phyloP scores from a whole-genome alignment of 2,329 filamentous ascomycete species.

The Aspergillus sp. region DNA sequence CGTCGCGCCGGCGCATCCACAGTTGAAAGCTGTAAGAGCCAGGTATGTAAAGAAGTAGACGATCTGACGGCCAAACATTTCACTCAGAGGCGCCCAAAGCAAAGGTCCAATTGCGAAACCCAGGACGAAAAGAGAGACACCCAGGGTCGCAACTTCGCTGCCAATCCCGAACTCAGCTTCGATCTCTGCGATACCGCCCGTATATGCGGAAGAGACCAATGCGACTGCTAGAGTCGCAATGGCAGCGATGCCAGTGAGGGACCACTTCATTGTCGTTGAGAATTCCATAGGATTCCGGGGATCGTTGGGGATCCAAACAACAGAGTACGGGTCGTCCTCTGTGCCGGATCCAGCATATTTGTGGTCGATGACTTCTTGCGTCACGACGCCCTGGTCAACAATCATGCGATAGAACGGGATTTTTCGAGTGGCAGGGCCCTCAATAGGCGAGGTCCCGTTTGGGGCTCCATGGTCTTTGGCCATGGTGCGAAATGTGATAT shows the following conservation, averaged over 20 bases:
- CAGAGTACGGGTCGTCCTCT: constrained; percentile 43
- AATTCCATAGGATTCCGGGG: constrained; percentile 44
- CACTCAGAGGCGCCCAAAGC: constrained; percentile 45
- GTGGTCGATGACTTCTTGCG: constrained; percentile 35
- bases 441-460: constrained; percentile 29
- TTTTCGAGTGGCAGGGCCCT: constrained; percentile 26
- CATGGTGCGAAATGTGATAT: constrained; percentile 19
- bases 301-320: constrained; percentile 45
- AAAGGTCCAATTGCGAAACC: constrained; percentile 49
- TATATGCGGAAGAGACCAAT: constrained; percentile 45
- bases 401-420: constrained; percentile 37
- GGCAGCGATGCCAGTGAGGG: constrained; percentile 38
- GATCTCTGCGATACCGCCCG: constrained; percentile 39
- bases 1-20: constrained; percentile 56
- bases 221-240: constrained; percentile 44
- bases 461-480: constrained; percentile 23
- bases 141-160: constrained; percentile 41
- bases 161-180: constrained; percentile 34
- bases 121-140: constrained; percentile 47
- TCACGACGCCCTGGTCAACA: constrained; percentile 33
- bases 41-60: constrained; percentile 36
- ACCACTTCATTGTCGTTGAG: constrained; percentile 38
- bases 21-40: constrained; percentile 60
- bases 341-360: constrained; percentile 41
- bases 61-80: constrained; percentile 38